phyloP scores from a whole-genome alignment of 768 basidiomycete species.

The Suillus spraguei region DNA sequence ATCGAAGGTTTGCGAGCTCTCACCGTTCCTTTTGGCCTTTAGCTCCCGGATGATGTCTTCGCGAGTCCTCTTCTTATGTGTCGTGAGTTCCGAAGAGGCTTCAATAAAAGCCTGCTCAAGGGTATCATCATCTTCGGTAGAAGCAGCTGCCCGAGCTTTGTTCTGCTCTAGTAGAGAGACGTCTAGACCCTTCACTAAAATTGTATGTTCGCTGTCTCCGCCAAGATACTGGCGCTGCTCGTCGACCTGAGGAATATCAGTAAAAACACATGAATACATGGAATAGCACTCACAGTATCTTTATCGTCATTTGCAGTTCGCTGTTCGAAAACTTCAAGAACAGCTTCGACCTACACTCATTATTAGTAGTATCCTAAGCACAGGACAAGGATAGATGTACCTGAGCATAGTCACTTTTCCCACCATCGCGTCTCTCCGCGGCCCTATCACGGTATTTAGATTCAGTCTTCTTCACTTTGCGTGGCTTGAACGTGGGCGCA shows the following conservation, averaged over 20 bases:
- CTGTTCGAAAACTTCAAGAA: conserved; percentile 82
- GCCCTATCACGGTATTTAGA: conserved; percentile 74
- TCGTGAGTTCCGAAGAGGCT: conserved; percentile 33
- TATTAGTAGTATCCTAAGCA: conserved; percentile 2
- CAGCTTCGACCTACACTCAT: conserved; percentile 64
- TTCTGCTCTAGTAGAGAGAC: conserved; percentile 83
- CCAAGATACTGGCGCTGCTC: conserved; percentile 78
- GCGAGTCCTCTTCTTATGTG: conserved; percentile 68
- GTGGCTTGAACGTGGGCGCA: conserved; percentile 76
- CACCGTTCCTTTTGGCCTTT: conserved; percentile 58
- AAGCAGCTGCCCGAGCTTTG: conserved; percentile 62
- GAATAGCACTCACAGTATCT: conserved; percentile 48
- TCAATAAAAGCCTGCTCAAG: conserved; percentile 76
- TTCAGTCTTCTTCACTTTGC: conserved; percentile 70
- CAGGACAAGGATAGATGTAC: conserved; percentile 36
- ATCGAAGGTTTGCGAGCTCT: conserved; percentile 18
- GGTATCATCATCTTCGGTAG: conserved; percentile 73
- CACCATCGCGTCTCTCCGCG: conserved; percentile 67
- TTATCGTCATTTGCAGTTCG: conserved; percentile 60
- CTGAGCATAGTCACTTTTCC: conserved; percentile 73
- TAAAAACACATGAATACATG: neutral
- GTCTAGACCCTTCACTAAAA: conserved; percentile 91
- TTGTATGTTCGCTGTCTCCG: conserved; percentile 82
- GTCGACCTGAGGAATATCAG: conserved; percentile 55
- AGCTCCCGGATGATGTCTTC: conserved; percentile 74